Conservation (phyloP, 163 green algal genomes). For the Scenedesmus sp. region DNA sequence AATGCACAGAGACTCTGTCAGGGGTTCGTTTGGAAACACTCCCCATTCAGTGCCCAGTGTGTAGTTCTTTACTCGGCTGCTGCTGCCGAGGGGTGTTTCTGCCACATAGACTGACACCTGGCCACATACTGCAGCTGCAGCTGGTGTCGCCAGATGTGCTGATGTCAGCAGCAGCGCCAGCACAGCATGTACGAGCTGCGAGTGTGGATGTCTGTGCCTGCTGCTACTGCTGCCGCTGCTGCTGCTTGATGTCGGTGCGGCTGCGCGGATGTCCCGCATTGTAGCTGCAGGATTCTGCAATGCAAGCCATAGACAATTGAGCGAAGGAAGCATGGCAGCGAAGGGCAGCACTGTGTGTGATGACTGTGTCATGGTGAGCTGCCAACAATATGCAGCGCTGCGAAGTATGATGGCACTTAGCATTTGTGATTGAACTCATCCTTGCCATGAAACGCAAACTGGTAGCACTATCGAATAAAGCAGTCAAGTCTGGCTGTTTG, state of each 20-base stretch:
- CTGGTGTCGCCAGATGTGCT: background rate
- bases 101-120: background rate
- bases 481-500: no score
- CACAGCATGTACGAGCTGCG: background rate
- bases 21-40: background rate
- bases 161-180: background rate
- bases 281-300: background rate
- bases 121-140: background rate
- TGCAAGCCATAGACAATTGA: background rate
- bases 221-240: background rate
- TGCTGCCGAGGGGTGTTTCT: background rate
- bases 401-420: no score
- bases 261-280: no score
- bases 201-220: background rate
- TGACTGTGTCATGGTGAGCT: no score
- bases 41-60: background rate
- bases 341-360: no score
- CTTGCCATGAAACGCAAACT: no score
- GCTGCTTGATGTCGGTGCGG: no score
- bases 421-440: no score
- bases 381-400: background rate
- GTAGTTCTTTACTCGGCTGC: background rate
- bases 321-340: no score
- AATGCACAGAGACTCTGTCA: background rate
- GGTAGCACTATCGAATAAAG: no score